Evolutionary conservation across 371 early-diverging fungal species (phyloP), one percentile per base, ranked within the genome.

Genomic region (Batrachochytrium dendrobatidis): DNA sequence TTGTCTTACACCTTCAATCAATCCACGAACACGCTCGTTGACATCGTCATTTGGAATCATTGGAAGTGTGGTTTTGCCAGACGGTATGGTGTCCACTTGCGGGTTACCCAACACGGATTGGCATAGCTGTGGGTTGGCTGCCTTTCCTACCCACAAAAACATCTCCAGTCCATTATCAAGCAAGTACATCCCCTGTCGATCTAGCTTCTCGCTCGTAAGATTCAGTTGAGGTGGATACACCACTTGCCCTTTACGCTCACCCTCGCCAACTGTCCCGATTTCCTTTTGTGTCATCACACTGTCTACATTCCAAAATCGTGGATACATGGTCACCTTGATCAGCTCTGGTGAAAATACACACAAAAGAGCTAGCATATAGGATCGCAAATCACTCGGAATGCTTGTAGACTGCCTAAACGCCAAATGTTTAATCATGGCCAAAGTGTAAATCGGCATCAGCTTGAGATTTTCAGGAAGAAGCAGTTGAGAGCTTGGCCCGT

Each of bases 81-180:
- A 20, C 3, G 53, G 59, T 30, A 80, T 34, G 12, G 64, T 64
- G 26, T 76, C 81, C 53, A 72, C 70, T 1, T 54, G 33, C 39
- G 66, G 68, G 44, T 55, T 52, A 72, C 85, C 70, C 83, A 88
- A 72, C 31, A 94, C 68, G 58, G 83, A 82, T 30, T 74, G 75
- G 56, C 84, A 82, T 4, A 94, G 61, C 55, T 89, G 83, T 15
- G 92, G 89, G 18, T 81, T 77, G 29, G 84, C 88, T 32, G 81
- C 84, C 28, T 87, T 80, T 6, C 92, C 90, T 24, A 97, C 76
- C 91, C 92, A 96, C 34, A 97, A 54, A 63, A 87, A 90, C n/a
- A 90, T 82, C 53, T 89, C 86, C 44, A 82, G 76, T 12, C 90
- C 85, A 58, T 86, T 85, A 46, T 91, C 90, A 46, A 97, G 70